Percentiles rank a stretch among this genome's conserved stretches.
phyloP scores from a whole-genome alignment of 768 basidiomycete genomes.

The Leccinum obscurum region DNA sequence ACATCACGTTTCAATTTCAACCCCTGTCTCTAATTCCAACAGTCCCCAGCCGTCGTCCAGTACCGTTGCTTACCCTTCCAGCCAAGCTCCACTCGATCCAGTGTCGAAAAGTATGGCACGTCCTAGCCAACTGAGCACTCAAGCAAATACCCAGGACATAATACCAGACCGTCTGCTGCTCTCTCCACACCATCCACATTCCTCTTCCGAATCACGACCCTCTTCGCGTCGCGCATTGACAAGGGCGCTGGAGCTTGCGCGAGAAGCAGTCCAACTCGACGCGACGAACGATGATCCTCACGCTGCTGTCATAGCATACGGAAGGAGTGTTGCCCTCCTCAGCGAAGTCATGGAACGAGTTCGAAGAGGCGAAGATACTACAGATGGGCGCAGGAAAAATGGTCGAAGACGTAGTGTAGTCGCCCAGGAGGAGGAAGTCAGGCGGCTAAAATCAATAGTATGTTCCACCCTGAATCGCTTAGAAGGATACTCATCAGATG shows the following conservation, averaged over 20 bases:
- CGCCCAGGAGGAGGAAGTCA: constrained; percentile 91
- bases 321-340: constrained; percentile 79
- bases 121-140: constrained; percentile 20
- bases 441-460: constrained; percentile 84
- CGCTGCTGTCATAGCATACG: constrained; percentile 87
- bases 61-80: constrained; percentile 32
- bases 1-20: constrained; percentile 32
- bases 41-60: constrained; percentile 28
- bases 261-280: constrained; percentile 87
- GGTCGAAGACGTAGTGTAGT: constrained; percentile 75
- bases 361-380: constrained; percentile 78
- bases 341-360: constrained; percentile 94
- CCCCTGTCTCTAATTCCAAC: constrained; percentile 27
- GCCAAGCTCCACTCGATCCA: constrained; percentile 56
- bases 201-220: constrained; percentile 47
- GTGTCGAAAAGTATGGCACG: constrained; percentile 54
- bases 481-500: constrained; percentile 17
- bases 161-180: constrained; percentile 45
- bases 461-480: constrained; percentile 36
- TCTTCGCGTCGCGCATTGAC: constrained; percentile 88
- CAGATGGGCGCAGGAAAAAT: constrained; percentile 59
- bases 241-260: constrained; percentile 80
- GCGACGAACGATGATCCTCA: constrained; percentile 86
- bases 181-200: constrained; percentile 44
- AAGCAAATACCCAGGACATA: constrained; percentile 38